Evolutionary conservation across 176 grass and related monocot genomes (phyloP), one percentile per base, ranked within the genome.

Genomic region (Microstegium vimineum): DNA sequence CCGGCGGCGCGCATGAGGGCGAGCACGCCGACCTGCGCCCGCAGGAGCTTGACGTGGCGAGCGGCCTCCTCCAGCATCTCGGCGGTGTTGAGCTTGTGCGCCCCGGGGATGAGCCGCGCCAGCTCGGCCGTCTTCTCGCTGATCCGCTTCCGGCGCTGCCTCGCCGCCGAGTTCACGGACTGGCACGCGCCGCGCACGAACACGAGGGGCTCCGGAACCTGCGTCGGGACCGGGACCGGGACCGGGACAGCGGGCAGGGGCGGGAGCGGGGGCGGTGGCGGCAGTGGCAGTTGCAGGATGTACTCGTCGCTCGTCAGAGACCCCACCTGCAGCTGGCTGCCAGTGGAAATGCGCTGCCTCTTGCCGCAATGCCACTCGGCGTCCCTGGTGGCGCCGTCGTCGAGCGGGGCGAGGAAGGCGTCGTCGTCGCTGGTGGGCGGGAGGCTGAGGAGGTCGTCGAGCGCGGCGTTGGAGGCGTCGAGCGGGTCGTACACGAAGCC

Each of bases 41-140:
- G 88, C 65, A 94, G 76, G 76, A 97, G 86, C 81, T 83, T 92
- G 20, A 97, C 80, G 85, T 97, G 85, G 54, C 89, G 87, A 22
- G 14, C 77, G 62, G 85, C 89, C 45, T 76, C 87, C 20, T 90
- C 77, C 62, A 92, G 89, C 94, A 97, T 97, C 60, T 92, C 90
- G 47, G 92, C 94, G 12, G 92, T 97, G 88, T 92, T 97, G 70
- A 94, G 60, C 78, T 43, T 88, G 49, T 79, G 64, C 4, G 73
- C 92, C 0, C 94, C 92, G 38, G 94, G 94, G 68, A 97, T 90
- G 57, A 97, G 69, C 41, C 81, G 85, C 30, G 79, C 82, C 6
- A 97, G 86, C 76, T 91, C 88, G 9, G 87, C 90, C 57, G 92
- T 97, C 86, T 89, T 97, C 66, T 87, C 88, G 66, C 90, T 92